Evolutionary conservation across 495 filamentous ascomycete species (phyloP).

Genomic region (Friedmanniomyces endolithicus): DNA sequence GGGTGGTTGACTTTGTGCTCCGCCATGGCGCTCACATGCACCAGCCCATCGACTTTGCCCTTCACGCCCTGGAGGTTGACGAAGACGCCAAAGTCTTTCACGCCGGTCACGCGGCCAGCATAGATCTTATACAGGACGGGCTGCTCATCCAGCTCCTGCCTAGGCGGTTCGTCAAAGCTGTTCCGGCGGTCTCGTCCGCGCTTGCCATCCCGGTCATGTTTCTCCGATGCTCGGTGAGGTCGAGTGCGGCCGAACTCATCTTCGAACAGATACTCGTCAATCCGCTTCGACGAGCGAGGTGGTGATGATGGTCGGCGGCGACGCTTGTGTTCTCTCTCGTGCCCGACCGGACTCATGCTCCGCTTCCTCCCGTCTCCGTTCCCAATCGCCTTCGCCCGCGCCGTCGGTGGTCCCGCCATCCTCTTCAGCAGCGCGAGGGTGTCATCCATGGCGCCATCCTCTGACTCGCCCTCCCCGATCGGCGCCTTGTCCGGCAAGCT

Average conservation of each 20-base stretch:
- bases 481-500: slow-evolving; percentile 72
- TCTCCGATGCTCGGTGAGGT: slow-evolving; percentile 24
- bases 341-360: slow-evolving; percentile 57
- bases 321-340: slow-evolving; percentile 39
- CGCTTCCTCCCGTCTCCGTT: slow-evolving; percentile 48
- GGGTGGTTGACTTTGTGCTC: slow-evolving; percentile 84
- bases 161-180: slow-evolving; percentile 56
- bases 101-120: slow-evolving; percentile 72
- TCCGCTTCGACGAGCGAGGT: slow-evolving; percentile 37
- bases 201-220: slow-evolving; percentile 31
- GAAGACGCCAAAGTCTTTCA: slow-evolving; percentile 94
- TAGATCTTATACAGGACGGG: slow-evolving; percentile 82
- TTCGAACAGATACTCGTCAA: slow-evolving; percentile 40
- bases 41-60: slow-evolving; percentile 84
- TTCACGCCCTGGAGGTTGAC: slow-evolving; percentile 79
- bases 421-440: slow-evolving; percentile 84
- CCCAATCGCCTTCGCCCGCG: slow-evolving; percentile 20
- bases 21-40: slow-evolving; percentile 90
- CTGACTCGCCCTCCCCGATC: slow-evolving; percentile 27
- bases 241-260: slow-evolving; percentile 50
- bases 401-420: slow-evolving; percentile 55
- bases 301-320: slow-evolving; percentile 41
- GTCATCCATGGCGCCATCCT: slow-evolving; percentile 58
- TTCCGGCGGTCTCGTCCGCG: slow-evolving; percentile 29
- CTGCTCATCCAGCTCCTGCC: slow-evolving; percentile 65